Evolutionary conservation across 371 early-diverging fungal genomes (phyloP).

Genomic region (Racocetra persica): DNA sequence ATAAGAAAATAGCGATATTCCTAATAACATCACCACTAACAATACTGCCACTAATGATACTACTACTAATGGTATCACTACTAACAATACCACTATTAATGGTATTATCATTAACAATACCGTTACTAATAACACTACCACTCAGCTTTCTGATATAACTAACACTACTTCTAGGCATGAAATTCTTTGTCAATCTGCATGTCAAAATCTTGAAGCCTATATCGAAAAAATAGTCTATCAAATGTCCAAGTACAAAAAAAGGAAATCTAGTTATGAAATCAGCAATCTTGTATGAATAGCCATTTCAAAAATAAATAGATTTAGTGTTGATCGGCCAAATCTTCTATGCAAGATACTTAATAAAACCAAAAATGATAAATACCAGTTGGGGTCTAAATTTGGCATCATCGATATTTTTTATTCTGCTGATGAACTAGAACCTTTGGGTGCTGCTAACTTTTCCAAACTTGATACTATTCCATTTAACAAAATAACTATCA

Average conservation of each 20-base stretch:
- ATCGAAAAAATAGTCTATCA: constrained; percentile 3
- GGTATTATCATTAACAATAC: no score
- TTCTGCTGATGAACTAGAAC: constrained; percentile 3
- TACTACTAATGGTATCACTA: no score
- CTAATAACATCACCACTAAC: no score
- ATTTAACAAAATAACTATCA: constrained; percentile 16
- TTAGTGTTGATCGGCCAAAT: not conserved
- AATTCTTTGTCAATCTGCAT: not conserved
- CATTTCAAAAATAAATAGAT: constrained; percentile 22
- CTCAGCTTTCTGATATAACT: no score
- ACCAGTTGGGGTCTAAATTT: no score
- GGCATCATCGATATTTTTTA: constrained; percentile 13
- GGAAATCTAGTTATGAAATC: not conserved
- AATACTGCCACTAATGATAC: no score
- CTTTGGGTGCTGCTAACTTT: not conserved
- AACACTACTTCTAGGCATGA: no score
- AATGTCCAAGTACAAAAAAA: constrained; percentile 1
- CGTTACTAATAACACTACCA: no score
- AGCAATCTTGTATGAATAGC: not conserved
- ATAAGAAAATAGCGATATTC: no score
- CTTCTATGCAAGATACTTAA: constrained; percentile 13
- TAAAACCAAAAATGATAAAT: constrained; percentile 1
- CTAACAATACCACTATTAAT: no score
- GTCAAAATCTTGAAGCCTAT: no score
- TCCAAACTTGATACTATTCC: constrained; percentile 11